Base-by-base conservation (phyloP, 352 stramenopile genomes). In the Phytopythium kandeliae region DNA sequence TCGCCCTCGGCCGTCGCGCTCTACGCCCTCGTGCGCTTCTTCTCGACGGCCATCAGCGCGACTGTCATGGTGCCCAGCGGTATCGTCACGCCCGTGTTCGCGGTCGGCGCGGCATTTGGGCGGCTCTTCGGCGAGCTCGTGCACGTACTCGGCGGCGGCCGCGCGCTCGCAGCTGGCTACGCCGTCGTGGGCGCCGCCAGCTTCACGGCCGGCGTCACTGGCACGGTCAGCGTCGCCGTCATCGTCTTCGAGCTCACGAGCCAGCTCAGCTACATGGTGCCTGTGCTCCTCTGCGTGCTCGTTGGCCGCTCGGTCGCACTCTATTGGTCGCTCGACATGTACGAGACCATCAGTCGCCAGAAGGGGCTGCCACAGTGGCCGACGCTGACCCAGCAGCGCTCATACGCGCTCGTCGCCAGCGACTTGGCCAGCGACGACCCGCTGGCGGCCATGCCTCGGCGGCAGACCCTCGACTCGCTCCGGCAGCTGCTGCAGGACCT, bases 51-150 rank as follows among this genome's bases (percentile, higher is more conserved):
- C 3, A 73, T 95, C 38, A 90, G 67, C 30, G 80, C 89, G 7
- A 92, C 78, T 0, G 74, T 97, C 22, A 87, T 91, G 41, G 74
- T 97, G 4, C 89, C 90, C 4, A 87, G 85, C 22, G 92, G 92
- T 7, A 78, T 97, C 30, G 93, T 97, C 42, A 96, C 86, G 19
- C 91, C 92, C 1, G 72, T 96, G 21, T 98, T 98, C 56, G 73
- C 90, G 4, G 76, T 95, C 28, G 92, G 92, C n/a, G 85, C 85
- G 4, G 78, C 73, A 3, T 58, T 97, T 17, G 92, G 92, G 4
- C 75, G 92, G 9, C 64, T 97, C 12, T 93, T 96, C 72, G 92
- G 92, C 28, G 89, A 97, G 56, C 62, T 87, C 37, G 65, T 91
- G 1, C 67, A 86, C 38, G 65, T 80, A 19, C 43, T 85, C 1